Evolutionary conservation across 2,329 filamentous ascomycete species (phyloP).

Genomic region (Penicillium sp.): DNA sequence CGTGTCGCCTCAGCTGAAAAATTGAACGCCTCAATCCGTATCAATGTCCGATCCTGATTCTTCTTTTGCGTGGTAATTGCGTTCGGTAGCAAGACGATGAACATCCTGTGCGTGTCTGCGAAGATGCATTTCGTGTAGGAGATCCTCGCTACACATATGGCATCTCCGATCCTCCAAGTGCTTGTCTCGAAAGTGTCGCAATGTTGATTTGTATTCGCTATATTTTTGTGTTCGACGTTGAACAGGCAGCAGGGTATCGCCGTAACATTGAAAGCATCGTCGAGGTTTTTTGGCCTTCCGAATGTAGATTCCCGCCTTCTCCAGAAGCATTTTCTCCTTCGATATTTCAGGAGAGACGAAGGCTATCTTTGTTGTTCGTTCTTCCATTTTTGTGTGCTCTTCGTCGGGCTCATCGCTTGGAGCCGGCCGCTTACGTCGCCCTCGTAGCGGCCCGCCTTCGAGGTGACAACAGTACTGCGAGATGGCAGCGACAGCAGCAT

Average conservation of each 20-base stretch:
- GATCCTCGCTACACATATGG: slow-evolving; percentile 13
- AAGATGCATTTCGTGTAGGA: slow-evolving; percentile 18
- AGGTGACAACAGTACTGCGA: slow-evolving; percentile 9
- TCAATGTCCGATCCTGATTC: slow-evolving; percentile 5
- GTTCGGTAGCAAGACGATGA: slow-evolving; percentile 2
- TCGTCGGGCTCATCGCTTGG: slow-evolving; percentile 5
- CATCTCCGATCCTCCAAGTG: slow-evolving; percentile 15
- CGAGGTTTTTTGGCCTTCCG: slow-evolving; percentile 12
- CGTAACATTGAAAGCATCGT: slow-evolving; percentile 15
- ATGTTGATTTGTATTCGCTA: slow-evolving; percentile 1
- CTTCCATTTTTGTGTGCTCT: not conserved
- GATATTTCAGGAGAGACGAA: slow-evolving; percentile 1
- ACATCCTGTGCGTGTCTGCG: slow-evolving; percentile 12
- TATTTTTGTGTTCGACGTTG: slow-evolving; percentile 13
- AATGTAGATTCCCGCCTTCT: slow-evolving; percentile 11
- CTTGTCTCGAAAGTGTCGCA: slow-evolving; percentile 14
- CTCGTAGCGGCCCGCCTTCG: slow-evolving; percentile 8
- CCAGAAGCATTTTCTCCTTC: slow-evolving; percentile 6
- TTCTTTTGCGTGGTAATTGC: slow-evolving; percentile 4
- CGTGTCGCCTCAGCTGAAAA: too few species aligned
- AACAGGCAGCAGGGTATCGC: slow-evolving; percentile 4
- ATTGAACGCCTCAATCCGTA: slow-evolving; percentile 5
- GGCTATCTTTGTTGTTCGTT: slow-evolving; percentile 7
- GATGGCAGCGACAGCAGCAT: slow-evolving; percentile 8
- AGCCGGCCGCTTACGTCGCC: slow-evolving; percentile 5